Percentiles rank a stretch among this genome's conserved stretches.
Conservation (phyloP, 495 filamentous ascomycete genomes). For the Xanthoparmelia taractica region DNA sequence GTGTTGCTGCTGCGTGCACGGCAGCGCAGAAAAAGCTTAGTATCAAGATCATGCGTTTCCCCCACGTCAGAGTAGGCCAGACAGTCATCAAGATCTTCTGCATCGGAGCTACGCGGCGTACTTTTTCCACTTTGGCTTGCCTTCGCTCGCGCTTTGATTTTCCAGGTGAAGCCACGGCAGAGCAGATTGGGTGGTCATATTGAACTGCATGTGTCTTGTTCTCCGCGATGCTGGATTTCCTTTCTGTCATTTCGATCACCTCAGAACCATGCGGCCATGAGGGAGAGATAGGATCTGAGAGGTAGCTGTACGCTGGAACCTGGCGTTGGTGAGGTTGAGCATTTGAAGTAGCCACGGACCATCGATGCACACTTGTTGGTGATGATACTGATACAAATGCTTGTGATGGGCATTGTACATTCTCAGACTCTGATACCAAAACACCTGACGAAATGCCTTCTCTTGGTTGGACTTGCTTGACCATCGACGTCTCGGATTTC, state of each 20-base stretch:
- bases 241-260: background rate
- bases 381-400: background rate
- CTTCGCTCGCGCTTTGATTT: background rate
- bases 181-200: background rate
- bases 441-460: background rate
- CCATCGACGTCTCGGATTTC: background rate
- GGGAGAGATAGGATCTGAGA: background rate
- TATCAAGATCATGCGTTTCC: slow-evolving; percentile 48
- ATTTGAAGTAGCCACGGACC: background rate
- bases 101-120: slow-evolving; percentile 34
- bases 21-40: slow-evolving; percentile 54
- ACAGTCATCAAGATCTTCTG: slow-evolving; percentile 61
- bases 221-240: background rate
- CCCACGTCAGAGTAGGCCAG: slow-evolving; percentile 54
- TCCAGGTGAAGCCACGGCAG: background rate
- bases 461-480: background rate
- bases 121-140: background rate
- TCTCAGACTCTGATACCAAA: background rate
- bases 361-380: background rate
- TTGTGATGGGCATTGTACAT: background rate
- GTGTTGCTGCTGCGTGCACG: slow-evolving; percentile 60
- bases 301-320: background rate
- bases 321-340: background rate
- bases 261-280: background rate
- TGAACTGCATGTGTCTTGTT: background rate